Percentiles rank a stretch among this genome's conserved stretches.
Evolutionary conservation across 768 basidiomycete species (phyloP).

Genomic region (Cystobasidium onofrii): DNA sequence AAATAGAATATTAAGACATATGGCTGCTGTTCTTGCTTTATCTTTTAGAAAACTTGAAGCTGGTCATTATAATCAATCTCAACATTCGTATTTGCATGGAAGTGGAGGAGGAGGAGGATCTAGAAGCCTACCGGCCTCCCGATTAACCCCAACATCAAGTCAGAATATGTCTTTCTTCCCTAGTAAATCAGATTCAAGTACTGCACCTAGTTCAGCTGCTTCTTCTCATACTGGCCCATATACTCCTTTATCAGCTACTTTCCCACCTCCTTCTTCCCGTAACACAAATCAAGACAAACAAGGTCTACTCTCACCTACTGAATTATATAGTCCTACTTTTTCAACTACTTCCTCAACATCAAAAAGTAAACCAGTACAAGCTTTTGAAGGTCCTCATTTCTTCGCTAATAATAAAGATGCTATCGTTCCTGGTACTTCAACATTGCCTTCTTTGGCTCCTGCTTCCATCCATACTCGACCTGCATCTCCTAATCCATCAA

Average conservation of each 20-base stretch:
- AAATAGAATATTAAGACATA: constrained; percentile 65
- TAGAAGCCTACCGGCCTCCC: no score
- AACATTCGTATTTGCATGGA: neutral
- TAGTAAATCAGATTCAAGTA: neutral
- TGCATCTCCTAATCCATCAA: neutral
- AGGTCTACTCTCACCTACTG: constrained; percentile 3
- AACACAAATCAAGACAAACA: neutral
- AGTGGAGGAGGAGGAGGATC: no score
- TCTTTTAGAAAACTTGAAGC: constrained; percentile 52
- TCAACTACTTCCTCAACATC: neutral
- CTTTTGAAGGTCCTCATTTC: constrained; percentile 71
- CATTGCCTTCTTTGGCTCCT: neutral
- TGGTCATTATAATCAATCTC: neutral
- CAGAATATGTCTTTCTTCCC: neutral
- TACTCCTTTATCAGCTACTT: neutral
- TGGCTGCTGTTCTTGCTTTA: constrained; percentile 68
- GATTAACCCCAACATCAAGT: neutral
- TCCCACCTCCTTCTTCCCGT: neutral
- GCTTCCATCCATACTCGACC: neutral
- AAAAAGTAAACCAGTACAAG: neutral
- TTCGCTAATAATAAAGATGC: constrained; percentile 73
- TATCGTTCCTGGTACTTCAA: constrained; percentile 50
- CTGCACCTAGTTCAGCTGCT: neutral
- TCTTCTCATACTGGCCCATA: neutral
- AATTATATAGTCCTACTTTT: constrained; percentile 13